These are phyloP conservation scores for Paramyrothecium sp. DNA, from an alignment of 2,329 filamentous ascomycete species.

Conservation along the genomic window DNA sequence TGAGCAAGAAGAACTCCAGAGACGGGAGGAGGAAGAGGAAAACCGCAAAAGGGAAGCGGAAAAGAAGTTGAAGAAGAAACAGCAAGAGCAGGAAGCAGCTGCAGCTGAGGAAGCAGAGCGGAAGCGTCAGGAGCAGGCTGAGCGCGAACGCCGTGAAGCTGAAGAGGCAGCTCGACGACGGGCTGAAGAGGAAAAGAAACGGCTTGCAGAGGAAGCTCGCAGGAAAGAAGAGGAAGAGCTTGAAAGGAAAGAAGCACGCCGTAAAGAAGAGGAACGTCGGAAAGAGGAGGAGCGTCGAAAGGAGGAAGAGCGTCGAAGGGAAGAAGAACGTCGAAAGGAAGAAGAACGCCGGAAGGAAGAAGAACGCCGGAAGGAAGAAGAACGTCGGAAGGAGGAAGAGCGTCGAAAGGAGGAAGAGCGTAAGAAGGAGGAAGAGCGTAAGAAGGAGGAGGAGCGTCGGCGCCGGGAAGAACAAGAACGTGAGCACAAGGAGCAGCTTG, in stretches of 20 bases:
- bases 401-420: constrained; percentile 33
- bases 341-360: constrained; percentile 28
- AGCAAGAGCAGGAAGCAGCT: constrained; percentile 14
- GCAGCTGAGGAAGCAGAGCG: constrained; percentile 12
- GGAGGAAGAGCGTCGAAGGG: constrained; percentile 13
- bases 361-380: constrained; percentile 24
- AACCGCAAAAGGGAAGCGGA: constrained; percentile 26
- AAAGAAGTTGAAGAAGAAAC: constrained; percentile 18
- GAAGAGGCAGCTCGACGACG: constrained; percentile 18
- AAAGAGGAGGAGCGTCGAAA: not conserved
- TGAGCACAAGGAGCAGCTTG: constrained; percentile 39
- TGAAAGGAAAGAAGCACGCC: constrained; percentile 17
- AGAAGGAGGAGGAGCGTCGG: constrained; percentile 35
- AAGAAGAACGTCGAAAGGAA: constrained; percentile 25
- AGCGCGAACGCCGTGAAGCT: constrained; percentile 18
- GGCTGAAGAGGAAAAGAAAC: constrained; percentile 28
- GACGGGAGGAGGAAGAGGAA: constrained; percentile 25
- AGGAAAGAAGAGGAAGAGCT: constrained; percentile 28
- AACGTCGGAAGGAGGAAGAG: constrained; percentile 25
- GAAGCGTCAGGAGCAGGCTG: constrained; percentile 4
- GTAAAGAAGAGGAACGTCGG: constrained; percentile 22
- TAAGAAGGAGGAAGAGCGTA: constrained; percentile 32
- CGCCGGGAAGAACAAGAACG: constrained; percentile 47
- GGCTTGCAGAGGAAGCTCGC: constrained; percentile 17
- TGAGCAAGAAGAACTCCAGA: constrained; percentile 25